These are phyloP conservation scores for Marasmius oreades DNA, from an alignment of 1,284 basidiomycete species.

Conservation along the genomic window DNA sequence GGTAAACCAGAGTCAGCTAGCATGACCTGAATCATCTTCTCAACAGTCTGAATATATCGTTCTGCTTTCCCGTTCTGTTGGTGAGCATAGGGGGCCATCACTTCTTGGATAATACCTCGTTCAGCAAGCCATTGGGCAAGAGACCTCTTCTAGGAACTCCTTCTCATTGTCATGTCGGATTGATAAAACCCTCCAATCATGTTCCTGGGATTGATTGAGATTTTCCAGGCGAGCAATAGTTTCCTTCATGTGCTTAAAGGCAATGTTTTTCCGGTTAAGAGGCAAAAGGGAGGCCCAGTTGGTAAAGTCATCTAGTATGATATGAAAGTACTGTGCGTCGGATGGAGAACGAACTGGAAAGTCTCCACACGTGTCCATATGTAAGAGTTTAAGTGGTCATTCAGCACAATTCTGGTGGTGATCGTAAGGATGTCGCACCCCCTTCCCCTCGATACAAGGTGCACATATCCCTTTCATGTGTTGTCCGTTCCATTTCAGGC, in stretches of 20 bases:
- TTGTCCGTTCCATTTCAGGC: neutral
- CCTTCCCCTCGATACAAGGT: neutral
- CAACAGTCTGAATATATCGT: slow-evolving; percentile 25
- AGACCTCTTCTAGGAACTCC: neutral
- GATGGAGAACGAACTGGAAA: neutral
- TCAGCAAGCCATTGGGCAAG: neutral
- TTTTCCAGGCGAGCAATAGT: neutral
- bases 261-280: neutral
- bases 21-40: slow-evolving; percentile 22
- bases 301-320: slow-evolving; percentile 3
- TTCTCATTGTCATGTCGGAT: neutral
- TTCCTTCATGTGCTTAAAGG: neutral
- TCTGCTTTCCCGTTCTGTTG: slow-evolving; percentile 32
- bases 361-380: slow-evolving; percentile 9
- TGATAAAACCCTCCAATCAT: too few relatives aligned
- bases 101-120: neutral
- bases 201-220: neutral
- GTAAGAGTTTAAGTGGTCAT: slow-evolving; percentile 2
- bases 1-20: slow-evolving; percentile 22
- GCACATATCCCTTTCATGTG: too few relatives aligned
- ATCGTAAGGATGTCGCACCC: neutral
- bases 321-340: neutral
- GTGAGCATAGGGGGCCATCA: slow-evolving; percentile 22
- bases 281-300: neutral
- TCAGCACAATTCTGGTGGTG: neutral